phyloP scores from a whole-genome alignment of 805 yeast genomes.

The Pichia exigua region DNA sequence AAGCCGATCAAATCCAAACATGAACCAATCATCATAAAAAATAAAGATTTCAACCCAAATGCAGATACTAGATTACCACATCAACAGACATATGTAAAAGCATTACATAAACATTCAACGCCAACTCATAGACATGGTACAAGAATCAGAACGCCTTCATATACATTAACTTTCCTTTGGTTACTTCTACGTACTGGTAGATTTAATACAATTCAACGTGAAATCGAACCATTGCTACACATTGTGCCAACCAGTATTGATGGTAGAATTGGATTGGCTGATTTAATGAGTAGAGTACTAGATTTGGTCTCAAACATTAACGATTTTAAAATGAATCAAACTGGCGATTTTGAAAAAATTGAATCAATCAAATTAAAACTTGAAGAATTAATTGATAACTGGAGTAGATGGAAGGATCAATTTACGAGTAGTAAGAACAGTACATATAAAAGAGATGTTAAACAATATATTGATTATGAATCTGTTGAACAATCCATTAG shows the following conservation, averaged over 20 bases:
- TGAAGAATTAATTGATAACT: background rate
- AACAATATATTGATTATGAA: conserved; percentile 4
- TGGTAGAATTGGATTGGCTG: conserved; percentile 6
- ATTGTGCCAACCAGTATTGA: conserved; percentile 8
- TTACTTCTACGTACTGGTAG: conserved; percentile 2
- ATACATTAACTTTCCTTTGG: conserved; percentile 8
- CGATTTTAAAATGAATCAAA: background rate
- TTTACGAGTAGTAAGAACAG: background rate
- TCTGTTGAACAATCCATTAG: background rate
- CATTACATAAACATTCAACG: conserved; percentile 3
- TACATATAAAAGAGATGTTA: conserved; percentile 1
- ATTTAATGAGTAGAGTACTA: conserved; percentile 3
- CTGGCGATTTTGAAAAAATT: background rate
- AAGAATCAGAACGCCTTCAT: conserved; percentile 6
- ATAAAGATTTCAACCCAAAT: conserved; percentile 2
- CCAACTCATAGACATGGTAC: conserved; percentile 7
- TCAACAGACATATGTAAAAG: conserved; percentile 3
- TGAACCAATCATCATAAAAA: background rate
- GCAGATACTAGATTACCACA: background rate
- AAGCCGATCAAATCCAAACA: background rate
- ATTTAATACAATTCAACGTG: conserved; percentile 3
- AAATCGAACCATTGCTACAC: conserved; percentile 5
- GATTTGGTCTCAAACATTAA: conserved; percentile 1
- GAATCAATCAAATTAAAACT: conserved; percentile 1
- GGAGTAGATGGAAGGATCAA: conserved; percentile 9